phyloP scores from a whole-genome alignment of 2,329 filamentous ascomycete genomes.

The Hansfordia pulvinata region DNA sequence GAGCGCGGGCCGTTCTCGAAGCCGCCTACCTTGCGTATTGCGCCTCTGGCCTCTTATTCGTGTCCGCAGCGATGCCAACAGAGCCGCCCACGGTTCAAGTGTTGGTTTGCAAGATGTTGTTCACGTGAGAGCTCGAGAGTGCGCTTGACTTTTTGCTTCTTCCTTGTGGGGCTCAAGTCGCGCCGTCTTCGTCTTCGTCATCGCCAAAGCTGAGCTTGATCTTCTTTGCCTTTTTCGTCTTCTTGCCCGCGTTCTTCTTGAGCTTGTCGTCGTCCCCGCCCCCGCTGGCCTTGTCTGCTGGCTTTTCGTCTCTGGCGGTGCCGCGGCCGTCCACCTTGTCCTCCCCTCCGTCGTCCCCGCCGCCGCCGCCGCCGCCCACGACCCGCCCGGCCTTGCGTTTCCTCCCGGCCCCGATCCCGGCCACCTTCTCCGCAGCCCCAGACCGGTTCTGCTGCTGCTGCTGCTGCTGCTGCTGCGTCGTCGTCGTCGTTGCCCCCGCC shows the following conservation, averaged over 20 bases:
- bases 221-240: conserved; percentile 45
- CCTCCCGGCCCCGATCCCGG: conserved; percentile 28
- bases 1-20: too few species aligned
- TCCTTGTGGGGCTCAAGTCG: too few species aligned
- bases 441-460: conserved; percentile 7
- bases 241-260: conserved; percentile 5
- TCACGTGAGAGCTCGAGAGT: neutral
- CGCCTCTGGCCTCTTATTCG: too few species aligned
- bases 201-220: conserved; percentile 57
- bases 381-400: conserved; percentile 43
- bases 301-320: conserved; percentile 5
- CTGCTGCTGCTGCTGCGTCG: conserved; percentile 9
- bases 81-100: too few species aligned
- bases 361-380: conserved; percentile 21
- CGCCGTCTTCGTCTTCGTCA: conserved; percentile 37
- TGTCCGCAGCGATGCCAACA: too few species aligned
- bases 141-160: neutral
- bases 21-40: too few species aligned
- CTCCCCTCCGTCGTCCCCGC: conserved; percentile 12
- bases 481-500: conserved; percentile 13
- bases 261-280: conserved; percentile 8
- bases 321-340: conserved; percentile 10
- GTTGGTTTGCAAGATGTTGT: too few species aligned
- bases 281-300: conserved; percentile 7
- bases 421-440: conserved; percentile 20